Base-by-base conservation (phyloP, 192 early-diverging fungal genomes). In the Rhizoclosmatium sp. region DNA sequence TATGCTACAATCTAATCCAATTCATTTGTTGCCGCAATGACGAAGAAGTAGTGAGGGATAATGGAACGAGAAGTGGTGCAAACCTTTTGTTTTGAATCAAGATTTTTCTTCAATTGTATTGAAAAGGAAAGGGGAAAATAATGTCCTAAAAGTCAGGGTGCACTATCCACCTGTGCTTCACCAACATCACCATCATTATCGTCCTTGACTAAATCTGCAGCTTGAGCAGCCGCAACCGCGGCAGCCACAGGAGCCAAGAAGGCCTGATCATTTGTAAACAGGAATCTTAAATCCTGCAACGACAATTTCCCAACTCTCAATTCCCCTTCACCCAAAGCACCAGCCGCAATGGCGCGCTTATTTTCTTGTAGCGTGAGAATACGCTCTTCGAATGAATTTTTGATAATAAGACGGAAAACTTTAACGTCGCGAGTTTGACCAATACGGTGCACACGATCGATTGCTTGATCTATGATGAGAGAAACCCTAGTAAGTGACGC, bases 401-500 rank as follows among this genome's bases (percentile, higher is more conserved):
- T 87, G 10, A 93, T 86, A 21, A 85, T 88, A 2, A 94, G 75
- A 48, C 91, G 86, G 64, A 90, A 84, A 5, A 94, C 91, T 51
- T 80, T 77, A 0, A 94, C 93, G 41, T 81, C 47, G 40, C 85
- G 86, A 0, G 82, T 87, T 65, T 94, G 93, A 1, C 93, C 93
- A 75, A 93, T 91, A 21, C 84, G 91, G 78, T 93, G 92, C 2
- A 91, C 92, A 46, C 93, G 87, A 71, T 94, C 93, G 75, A 93
- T 92, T 1, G 90, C 90, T 78, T 90, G 90, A 61, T 87, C 81
- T 90, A 86, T 82, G 79, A 65, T 7, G 80, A 80, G 80, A 75
- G 14, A 71, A 70, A 48, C 16, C 16, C 59, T 67, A 5, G 51
- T 44, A 74, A 12, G 9, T 42, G n/a, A 42, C 19, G 47, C 54